Percentiles rank a stretch among this genome's conserved stretches.
These are phyloP conservation scores for Acmispon strigosus DNA, from an alignment of 306 rosid species.

Conservation along the genomic window DNA sequence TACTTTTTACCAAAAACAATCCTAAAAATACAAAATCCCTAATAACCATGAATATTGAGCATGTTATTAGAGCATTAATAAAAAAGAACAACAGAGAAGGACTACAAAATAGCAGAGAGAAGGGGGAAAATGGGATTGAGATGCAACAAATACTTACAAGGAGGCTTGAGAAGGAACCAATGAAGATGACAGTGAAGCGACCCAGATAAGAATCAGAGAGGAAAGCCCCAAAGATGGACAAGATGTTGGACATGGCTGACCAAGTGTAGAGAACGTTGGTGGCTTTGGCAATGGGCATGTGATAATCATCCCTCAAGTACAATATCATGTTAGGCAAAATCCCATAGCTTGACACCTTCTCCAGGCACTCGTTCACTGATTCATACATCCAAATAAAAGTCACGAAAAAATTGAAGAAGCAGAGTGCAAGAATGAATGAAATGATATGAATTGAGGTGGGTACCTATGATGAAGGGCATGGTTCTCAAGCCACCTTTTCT, in stretches of 20 bases:
- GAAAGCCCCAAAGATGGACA: constrained; percentile 47
- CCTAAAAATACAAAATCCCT: not conserved
- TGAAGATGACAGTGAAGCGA: constrained; percentile 30
- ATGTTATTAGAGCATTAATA: no score
- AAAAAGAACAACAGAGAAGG: no score
- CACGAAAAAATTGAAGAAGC: not conserved
- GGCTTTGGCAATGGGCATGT: constrained; percentile 24
- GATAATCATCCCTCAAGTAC: constrained; percentile 30
- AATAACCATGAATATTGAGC: not conserved
- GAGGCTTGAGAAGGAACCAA: constrained; percentile 45
- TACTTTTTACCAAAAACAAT: no score
- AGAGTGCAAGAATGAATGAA: not conserved
- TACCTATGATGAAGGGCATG: constrained; percentile 58
- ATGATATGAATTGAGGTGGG: not conserved
- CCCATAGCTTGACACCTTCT: constrained; percentile 42
- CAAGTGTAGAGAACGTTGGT: constrained; percentile 30
- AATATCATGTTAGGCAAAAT: constrained; percentile 46
- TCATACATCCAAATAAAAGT: not conserved
- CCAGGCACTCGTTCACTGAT: constrained; percentile 45
- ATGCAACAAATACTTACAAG: constrained; percentile 26
- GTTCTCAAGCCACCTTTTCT: constrained; percentile 47
- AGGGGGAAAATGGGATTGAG: not conserved
- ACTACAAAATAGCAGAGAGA: no score
- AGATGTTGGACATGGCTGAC: constrained; percentile 37
- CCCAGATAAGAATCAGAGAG: constrained; percentile 47